phyloP scores from a whole-genome alignment of 371 early-diverging fungal species.

The Rhizopus stolonifer region DNA sequence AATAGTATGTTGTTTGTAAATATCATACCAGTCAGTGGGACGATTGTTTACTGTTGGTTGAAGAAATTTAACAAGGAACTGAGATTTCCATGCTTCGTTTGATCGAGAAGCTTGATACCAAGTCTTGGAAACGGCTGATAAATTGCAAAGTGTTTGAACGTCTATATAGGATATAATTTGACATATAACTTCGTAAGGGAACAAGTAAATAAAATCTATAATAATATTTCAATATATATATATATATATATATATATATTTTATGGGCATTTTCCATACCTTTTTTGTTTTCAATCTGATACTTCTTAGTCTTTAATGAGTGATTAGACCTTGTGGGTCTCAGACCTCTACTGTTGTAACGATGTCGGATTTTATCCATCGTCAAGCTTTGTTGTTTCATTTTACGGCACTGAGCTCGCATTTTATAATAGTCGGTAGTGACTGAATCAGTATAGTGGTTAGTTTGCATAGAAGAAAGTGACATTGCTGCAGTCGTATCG shows the following conservation, averaged over 20 bases:
- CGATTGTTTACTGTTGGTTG: not conserved
- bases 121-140: slow-evolving; percentile 6
- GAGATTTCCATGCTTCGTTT: slow-evolving; percentile 20
- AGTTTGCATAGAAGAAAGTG: slow-evolving; percentile 7
- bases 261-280: too few relatives aligned
- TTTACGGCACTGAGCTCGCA: slow-evolving; percentile 5
- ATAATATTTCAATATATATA: too few relatives aligned
- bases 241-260: not conserved
- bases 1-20: slow-evolving; percentile 37
- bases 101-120: slow-evolving; percentile 18
- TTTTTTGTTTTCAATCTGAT: slow-evolving; percentile 8
- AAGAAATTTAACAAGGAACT: not conserved
- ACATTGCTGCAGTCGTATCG: slow-evolving; percentile 9
- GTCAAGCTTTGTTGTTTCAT: not conserved
- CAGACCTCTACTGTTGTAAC: slow-evolving; percentile 11
- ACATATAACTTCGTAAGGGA: slow-evolving; percentile 24
- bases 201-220: slow-evolving; percentile 17
- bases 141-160: slow-evolving; percentile 3
- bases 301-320: not conserved
- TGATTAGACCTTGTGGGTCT: slow-evolving; percentile 9
- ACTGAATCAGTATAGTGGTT: not conserved
- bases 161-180: slow-evolving; percentile 19
- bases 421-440: slow-evolving; percentile 5
- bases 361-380: not conserved
- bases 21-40: slow-evolving; percentile 30